These are phyloP conservation scores for Pachysolen tannophilus DNA, from an alignment of 805 yeast species.

Conservation along the genomic window DNA sequence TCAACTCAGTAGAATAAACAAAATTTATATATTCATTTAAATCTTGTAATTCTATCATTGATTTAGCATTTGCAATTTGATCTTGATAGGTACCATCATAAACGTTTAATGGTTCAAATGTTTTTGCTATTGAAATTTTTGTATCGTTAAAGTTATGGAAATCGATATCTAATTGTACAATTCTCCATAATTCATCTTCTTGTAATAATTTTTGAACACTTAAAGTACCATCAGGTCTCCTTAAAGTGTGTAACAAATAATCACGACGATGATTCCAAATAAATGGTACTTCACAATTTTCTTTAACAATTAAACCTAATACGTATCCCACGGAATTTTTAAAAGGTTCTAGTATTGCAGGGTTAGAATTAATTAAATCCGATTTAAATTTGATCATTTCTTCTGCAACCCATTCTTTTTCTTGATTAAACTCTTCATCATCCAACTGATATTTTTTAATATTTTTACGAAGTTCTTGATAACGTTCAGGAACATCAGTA, in stretches of 20 bases:
- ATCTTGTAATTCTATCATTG: conserved; percentile 81
- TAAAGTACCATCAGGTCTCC: conserved; percentile 32
- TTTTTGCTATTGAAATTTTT: conserved; percentile 45
- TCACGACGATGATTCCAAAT: conserved; percentile 95
- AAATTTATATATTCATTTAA: conserved; percentile 77
- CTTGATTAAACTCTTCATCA: conserved; percentile 60
- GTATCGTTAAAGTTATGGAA: conserved; percentile 80
- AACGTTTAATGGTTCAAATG: conserved; percentile 44
- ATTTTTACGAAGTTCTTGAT: conserved; percentile 64
- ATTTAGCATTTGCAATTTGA: conserved; percentile 44
- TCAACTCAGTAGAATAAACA: conserved; percentile 51
- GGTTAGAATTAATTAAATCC: conserved; percentile 27
- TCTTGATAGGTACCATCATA: conserved; percentile 53
- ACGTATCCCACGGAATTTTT: conserved; percentile 62
- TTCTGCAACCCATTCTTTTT: conserved; percentile 76
- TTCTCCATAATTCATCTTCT: conserved; percentile 90
- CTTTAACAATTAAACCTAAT: conserved; percentile 65
- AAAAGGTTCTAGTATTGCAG: conserved; percentile 38
- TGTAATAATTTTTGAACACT: conserved; percentile 44
- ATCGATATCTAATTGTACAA: conserved; percentile 78
- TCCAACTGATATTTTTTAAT: conserved; percentile 62
- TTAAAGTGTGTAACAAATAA: conserved; percentile 56
- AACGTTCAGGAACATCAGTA: conserved; percentile 89
- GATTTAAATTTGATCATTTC: conserved; percentile 52
- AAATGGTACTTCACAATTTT: conserved; percentile 85